Percentiles rank a stretch among this genome's conserved stretches.
These are phyloP conservation scores for Lophiostoma macrostomum DNA, from an alignment of 495 filamentous ascomycete species.

Conservation along the genomic window DNA sequence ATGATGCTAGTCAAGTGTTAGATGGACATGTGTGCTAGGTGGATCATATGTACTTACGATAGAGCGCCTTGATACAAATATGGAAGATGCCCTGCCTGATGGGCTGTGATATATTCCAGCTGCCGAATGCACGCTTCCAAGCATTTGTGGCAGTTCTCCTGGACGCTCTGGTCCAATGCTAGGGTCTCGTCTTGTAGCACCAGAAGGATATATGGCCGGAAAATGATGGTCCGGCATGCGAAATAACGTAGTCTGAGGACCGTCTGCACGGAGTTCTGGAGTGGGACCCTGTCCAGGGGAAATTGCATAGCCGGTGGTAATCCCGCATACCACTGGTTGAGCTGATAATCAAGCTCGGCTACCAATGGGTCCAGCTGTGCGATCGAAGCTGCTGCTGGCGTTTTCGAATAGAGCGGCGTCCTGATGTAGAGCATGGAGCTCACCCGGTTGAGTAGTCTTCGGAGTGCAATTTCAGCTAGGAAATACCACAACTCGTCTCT, in stretches of 20 bases:
- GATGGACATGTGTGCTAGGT: background rate
- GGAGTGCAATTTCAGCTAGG: constrained; percentile 73
- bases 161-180: constrained; percentile 63
- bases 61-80: constrained; percentile 83
- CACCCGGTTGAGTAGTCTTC: constrained; percentile 72
- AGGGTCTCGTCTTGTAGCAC: constrained; percentile 75
- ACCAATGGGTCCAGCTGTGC: constrained; percentile 71
- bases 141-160: constrained; percentile 75
- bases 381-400: constrained; percentile 47
- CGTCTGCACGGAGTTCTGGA: constrained; percentile 72
- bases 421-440: constrained; percentile 79
- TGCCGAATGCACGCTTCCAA: constrained; percentile 78
- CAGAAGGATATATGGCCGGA: constrained; percentile 75
- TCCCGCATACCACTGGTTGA: constrained; percentile 80
- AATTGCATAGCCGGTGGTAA: constrained; percentile 71
- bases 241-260: constrained; percentile 76
- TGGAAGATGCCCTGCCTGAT: constrained; percentile 82
- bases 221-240: constrained; percentile 82
- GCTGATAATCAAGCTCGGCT: constrained; percentile 74
- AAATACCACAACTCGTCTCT: constrained; percentile 83
- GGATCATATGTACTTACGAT: constrained; percentile 41
- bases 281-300: constrained; percentile 61
- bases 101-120: constrained; percentile 72
- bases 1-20: constrained; percentile 50
- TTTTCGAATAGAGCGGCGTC: constrained; percentile 54